Evolutionary conservation across 225 moss, liverwort and hornwort genomes (phyloP).

Genomic region (Rhytidiadelphus loreus): DNA sequence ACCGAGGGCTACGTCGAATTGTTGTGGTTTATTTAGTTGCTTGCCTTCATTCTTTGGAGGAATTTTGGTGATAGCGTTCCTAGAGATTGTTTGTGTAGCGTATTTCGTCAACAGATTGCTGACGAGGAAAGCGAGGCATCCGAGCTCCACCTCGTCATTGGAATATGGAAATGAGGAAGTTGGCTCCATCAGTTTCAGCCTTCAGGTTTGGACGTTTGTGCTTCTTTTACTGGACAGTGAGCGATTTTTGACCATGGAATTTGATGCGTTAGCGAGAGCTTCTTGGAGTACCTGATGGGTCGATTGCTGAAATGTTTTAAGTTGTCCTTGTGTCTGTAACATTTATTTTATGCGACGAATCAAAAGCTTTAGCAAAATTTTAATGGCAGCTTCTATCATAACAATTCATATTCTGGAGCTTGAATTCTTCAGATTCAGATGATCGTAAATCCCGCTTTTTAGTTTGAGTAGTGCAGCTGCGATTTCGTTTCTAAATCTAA

Average conservation of each 20-base stretch:
- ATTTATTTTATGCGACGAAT: not conserved
- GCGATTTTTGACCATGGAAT: not conserved
- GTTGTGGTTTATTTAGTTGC: slow-evolving; percentile 13
- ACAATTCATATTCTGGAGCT: not conserved
- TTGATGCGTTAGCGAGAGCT: not conserved
- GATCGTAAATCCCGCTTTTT: not conserved
- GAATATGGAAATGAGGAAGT: slow-evolving; percentile 6
- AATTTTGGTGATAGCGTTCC: slow-evolving; percentile 12
- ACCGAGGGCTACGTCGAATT: not conserved
- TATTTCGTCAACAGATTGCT: slow-evolving; percentile 13
- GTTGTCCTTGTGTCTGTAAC: not conserved
- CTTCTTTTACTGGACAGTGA: not conserved
- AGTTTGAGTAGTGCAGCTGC: not conserved
- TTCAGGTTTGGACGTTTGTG: slow-evolving; percentile 11
- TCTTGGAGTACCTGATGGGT: not conserved
- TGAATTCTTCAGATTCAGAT: not conserved
- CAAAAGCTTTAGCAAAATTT: not conserved
- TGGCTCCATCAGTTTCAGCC: slow-evolving; percentile 33
- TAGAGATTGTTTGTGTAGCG: slow-evolving; percentile 16
- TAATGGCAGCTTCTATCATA: not conserved
- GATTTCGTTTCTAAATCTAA: not conserved
- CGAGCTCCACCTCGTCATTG: slow-evolving; percentile 19
- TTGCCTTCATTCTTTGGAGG: slow-evolving; percentile 42
- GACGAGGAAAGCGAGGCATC: slow-evolving; percentile 12
- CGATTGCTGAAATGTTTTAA: not conserved